Conservation (phyloP, 2,329 filamentous ascomycete species). For the Harringtonia aguacate region DNA sequence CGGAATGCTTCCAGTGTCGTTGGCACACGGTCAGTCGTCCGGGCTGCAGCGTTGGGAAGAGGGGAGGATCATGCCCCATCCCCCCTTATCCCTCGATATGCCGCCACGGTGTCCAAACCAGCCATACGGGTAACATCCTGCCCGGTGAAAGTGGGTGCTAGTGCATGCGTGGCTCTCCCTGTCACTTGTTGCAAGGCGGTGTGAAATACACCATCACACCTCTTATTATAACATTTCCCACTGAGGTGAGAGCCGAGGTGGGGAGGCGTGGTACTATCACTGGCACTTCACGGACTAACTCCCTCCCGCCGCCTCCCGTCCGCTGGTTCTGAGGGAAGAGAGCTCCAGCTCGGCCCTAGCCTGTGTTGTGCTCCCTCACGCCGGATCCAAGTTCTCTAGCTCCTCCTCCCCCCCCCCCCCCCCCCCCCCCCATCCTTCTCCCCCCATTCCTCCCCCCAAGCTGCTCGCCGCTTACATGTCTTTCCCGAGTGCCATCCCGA, state of each 20-base stretch:
- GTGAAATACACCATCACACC: not conserved
- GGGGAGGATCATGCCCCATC: not conserved
- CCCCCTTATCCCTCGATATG: not conserved
- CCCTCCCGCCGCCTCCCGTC: conserved; percentile 8
- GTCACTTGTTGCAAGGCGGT: not conserved
- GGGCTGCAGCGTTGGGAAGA: not conserved
- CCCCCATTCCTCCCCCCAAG: no score
- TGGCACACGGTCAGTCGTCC: not conserved
- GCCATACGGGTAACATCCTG: conserved; percentile 10
- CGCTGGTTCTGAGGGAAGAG: not conserved
- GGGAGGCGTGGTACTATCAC: conserved; percentile 5
- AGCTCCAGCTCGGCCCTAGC: conserved; percentile 6
- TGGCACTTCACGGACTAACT: not conserved
- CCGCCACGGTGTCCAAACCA: conserved; percentile 9
- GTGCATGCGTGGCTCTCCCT: not conserved
- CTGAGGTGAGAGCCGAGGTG: not conserved
- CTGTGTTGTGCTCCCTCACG: not conserved
- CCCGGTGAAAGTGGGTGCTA: conserved; percentile 6
- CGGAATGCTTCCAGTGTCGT: not conserved
- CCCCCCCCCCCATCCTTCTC: no score
- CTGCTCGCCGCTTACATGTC: no score
- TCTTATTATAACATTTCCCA: no score
- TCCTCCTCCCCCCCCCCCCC: no score
- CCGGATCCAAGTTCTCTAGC: no score
- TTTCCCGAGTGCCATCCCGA: no score